phyloP scores from a whole-genome alignment of 139 green algal species.

The Pseudopediastrum boryanum region DNA sequence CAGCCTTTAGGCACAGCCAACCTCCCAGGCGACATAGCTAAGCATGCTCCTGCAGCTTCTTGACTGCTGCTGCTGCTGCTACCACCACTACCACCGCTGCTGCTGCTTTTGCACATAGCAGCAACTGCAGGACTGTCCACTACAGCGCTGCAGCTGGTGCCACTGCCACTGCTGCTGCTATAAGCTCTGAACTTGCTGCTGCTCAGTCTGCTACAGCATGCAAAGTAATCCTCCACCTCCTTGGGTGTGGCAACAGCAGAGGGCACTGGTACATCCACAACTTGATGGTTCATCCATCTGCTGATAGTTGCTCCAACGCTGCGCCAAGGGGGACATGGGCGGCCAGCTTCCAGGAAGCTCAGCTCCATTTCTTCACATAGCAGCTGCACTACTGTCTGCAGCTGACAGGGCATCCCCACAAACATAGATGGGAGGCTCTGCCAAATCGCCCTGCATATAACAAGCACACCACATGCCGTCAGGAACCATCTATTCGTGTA shows the following conservation, averaged over 20 bases:
- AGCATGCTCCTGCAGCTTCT: not conserved
- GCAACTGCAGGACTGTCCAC: conserved; percentile 17
- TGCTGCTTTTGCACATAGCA: not conserved
- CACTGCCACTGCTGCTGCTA: not conserved
- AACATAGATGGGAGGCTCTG: conserved; percentile 49
- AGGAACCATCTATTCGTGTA: not conserved
- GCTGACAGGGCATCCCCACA: conserved; percentile 44
- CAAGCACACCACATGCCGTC: not conserved
- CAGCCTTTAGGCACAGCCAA: not conserved
- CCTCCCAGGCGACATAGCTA: not conserved
- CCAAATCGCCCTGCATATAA: conserved; percentile 44
- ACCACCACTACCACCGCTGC: conserved; percentile 1
- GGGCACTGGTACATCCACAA: conserved; percentile 45
- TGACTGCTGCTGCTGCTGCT: not conserved
- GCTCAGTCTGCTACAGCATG: conserved; percentile 17
- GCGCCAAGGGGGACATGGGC: conserved; percentile 50
- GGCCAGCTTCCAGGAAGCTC: conserved; percentile 25
- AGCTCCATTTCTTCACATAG: conserved; percentile 45
- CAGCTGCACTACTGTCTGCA: conserved; percentile 52
- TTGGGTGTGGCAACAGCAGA: not conserved
- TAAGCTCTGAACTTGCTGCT: not conserved
- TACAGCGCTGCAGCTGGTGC: not conserved
- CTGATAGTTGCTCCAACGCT: conserved; percentile 40
- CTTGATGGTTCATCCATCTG: conserved; percentile 47
- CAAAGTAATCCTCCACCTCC: conserved; percentile 28